Evolutionary conservation across 345 rosid species (phyloP), one percentile per base, ranked within the genome.

Genomic region (Citrus australasica): DNA sequence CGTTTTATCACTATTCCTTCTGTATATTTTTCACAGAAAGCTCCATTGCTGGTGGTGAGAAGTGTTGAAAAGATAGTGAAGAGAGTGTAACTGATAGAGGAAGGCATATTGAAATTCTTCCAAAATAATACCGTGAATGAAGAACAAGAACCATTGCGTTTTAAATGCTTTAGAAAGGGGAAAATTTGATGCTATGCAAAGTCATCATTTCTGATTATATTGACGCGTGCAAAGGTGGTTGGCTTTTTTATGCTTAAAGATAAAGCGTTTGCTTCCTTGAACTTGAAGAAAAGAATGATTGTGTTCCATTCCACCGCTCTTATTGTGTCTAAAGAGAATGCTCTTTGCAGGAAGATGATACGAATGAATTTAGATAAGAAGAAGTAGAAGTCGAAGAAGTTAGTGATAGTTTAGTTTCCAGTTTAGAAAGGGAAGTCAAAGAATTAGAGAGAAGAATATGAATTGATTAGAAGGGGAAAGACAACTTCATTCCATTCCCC

Each of bases 21-120:
- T 0, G 76, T 21, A 25, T 53, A 2, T 60, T 87, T 83, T 59
- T 87, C 90, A 5, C 73, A 79, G 78, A 85, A 87, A 61, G 55
- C 79, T 33, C 79, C 90, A 33, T 32, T 55, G 61, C 25, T 24
- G 53, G 59, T 37, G 4, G 30, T 19, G 38, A 40, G 72, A 35
- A 81, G 33, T 8, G 55, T n/a, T 21, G 84, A 76, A 73, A 83
- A 28, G 30, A 80, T 55, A 11, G 65, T 42, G 48, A 76, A 60
- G 71, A 77, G 68, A 79, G 65, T 46, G 74, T 7, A 62, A 16
- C 33, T 64, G 66, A 53, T 2, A 19, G 70, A 65, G 53, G 76
- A 27, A 21, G 74, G 71, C 81, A 80, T 84, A 65, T 28, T 67
- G 55, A 30, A 71, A 40, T 27, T 74, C 25, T 73, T 33, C 66